Base-by-base conservation (phyloP, 768 basidiomycete species). In the Hortiboletus campestris region DNA sequence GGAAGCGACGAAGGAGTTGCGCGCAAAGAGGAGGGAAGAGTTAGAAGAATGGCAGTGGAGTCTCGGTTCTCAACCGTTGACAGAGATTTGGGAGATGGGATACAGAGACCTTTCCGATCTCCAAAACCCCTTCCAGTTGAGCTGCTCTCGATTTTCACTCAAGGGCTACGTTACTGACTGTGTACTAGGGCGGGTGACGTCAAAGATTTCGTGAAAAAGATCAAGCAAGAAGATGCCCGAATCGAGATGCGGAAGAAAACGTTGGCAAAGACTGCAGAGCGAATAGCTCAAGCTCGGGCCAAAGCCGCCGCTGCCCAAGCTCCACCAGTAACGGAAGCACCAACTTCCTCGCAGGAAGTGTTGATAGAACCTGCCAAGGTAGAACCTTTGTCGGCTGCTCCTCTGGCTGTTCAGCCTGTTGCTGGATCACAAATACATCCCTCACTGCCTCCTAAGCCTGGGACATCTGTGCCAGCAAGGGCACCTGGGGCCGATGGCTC, bases 51-150 rank as follows among this genome's bases (percentile, higher is more conserved):
- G 87, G 85, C 68, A 78, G 45, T 84, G 85, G 78, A 74, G 69
- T 53, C 76, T 84, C 46, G 91, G 91, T 8, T 86, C 85, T 41
- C 82, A 82, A 55, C 76, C 87, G 1, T 71, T 92, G 66, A 88
- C 88, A 3, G 88, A 91, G 57, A 87, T 91, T 29, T 94, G 91
- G 91, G 82, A 84, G 53, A 84, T 88, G 84, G 90, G 91, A 16
- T 91, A 86, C 64, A 75, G 82, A 57, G 82, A 82, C 46, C 64
- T 89, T 51, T 51, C 62, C 11, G 86, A 91, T 68, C 68, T 91
- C 28, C 76, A 87, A 65, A 80, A 76, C 54, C 83, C 84, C 12
- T 86, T 85, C 78, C 80, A 80, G 89, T 89, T 73, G 63, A 68
- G 80, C 73, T 59, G 19, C 17, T n/a, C 12, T 50, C 16, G 14